Base-by-base conservation (phyloP, 768 basidiomycete genomes). In the Amanita rubescens region DNA sequence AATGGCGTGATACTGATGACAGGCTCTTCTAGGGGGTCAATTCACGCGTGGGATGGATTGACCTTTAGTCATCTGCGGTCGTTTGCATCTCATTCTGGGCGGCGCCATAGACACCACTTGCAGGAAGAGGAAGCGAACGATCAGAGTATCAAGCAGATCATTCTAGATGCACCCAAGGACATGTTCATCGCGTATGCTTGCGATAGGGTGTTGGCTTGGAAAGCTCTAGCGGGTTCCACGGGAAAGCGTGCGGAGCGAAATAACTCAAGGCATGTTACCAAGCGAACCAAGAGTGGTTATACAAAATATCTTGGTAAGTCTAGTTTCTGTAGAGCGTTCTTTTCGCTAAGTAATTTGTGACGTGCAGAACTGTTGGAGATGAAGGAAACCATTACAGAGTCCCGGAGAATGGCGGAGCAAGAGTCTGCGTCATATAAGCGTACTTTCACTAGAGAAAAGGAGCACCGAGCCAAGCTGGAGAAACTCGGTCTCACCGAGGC, bases 401-500 rank as follows among this genome's bases (percentile, higher is more conserved):
- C 82, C 1, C 69, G 68, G 50, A 66, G 60, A 25, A 67, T 81
- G 25, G 68, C 84, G 41, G 74, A 77, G 34, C 69, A 81, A 34
- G 82, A 88, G 60, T 70, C 65, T 37, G 62, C 68, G 6, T 52
- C 68, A 44, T 50, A 58, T 0, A 69, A 70, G 41, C 69, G 66
- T 14, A 64, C 63, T 2, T 71, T 76, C 57, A 74, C 75, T 0
- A 73, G 78, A 32, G 79, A 80, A 55, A 70, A 71, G 22, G 85
- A 82, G 58, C 87, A 92, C 57, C 68, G 69, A 11, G 71, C 72
- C 2, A 74, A 76, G 10, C 64, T 91, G 20, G 72, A 80, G 32
- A 66, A 68, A n/a, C 75, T 93, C 3, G 90, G 90, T 2, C 67
- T 92, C 37, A 82, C 75, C 53, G 90, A 93, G 60, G 66, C 67